Evolutionary conservation across 2,329 filamentous ascomycete genomes (phyloP).

Genomic region (Seiridium cupressi): DNA sequence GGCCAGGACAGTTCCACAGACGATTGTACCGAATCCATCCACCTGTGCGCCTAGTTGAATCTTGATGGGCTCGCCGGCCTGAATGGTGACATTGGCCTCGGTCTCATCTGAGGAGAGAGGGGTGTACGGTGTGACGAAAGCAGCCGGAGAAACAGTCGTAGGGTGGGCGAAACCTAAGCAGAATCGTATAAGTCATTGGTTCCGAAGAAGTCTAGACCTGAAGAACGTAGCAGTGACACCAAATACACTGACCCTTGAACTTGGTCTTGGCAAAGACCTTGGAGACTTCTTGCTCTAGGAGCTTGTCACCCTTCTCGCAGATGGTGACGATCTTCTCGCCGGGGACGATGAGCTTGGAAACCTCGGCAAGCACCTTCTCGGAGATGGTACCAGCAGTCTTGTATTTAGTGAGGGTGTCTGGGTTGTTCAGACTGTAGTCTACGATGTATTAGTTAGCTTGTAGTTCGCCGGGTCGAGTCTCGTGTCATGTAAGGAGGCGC

Average conservation of each 20-base stretch:
- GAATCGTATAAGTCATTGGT: background rate
- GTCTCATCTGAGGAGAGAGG: conserved; percentile 82
- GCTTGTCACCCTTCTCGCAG: conserved; percentile 93
- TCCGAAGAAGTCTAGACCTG: background rate
- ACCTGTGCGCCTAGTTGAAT: conserved; percentile 99
- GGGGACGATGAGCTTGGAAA: conserved; percentile 70
- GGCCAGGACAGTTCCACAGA: conserved; percentile 88
- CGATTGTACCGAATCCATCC: conserved; percentile 93
- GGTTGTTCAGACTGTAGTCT: conserved; percentile 91
- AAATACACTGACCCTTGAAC: conserved; percentile 73
- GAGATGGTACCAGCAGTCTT: conserved; percentile 95
- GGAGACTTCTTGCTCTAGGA: conserved; percentile 86
- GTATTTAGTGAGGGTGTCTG: conserved; percentile 97
- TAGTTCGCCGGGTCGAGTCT: conserved; percentile 11
- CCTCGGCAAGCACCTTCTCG: conserved; percentile 89
- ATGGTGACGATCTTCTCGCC: conserved; percentile 91
- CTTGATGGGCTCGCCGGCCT: conserved; percentile 87
- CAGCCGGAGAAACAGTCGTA: conserved; percentile 89
- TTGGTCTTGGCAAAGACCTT: conserved; percentile 99
- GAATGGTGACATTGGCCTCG: conserved; percentile 77
- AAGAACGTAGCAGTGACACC: background rate
- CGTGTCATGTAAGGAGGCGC: background rate
- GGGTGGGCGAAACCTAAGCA: conserved; percentile 80
- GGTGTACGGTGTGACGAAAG: conserved; percentile 95
- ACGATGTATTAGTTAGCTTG: conserved; percentile 9